Evolutionary conservation across 2,329 filamentous ascomycete genomes (phyloP), one percentile per base, ranked within the genome.

Genomic region (Ophiostoma perfectum): DNA sequence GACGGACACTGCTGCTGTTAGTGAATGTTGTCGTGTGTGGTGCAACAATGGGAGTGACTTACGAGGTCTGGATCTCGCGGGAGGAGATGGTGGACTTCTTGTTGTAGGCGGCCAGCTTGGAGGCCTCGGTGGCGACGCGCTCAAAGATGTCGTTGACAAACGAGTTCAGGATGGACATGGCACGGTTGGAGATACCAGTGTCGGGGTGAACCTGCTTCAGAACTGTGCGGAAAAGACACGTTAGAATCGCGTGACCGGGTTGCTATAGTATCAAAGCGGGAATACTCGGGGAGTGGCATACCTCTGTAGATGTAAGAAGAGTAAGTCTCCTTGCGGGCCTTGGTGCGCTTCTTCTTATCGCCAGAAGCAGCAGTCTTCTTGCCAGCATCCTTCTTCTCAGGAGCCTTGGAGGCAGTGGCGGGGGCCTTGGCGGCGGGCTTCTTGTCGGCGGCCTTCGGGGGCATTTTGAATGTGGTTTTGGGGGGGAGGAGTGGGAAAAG

Each of bases 41-140:
- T 8, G 11, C 27, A 27, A 27, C 27, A 27, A 27, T n/a, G 12
- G 6, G 18, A 45, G 16, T 1, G 42, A 82, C 86, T 74, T 81
- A 88, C 81, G 95, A 97, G 76, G 95, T 99, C 88, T 99, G 95
- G 79, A 99, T 99, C 85, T 99, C 95, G 78, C 95, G 91, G 75
- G 95, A 98, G 67, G 94, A 98, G 83, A 99, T 99, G 80, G 95
- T 99, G 66, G 94, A 98, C 88, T 99, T 99, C 91, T 98, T 99
- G 90, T 99, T 99, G 88, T 99, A 99, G 73, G 95, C 95, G 75
- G 95, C 95, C 71, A 99, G 90, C 90, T 99, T 99, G 80, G 92
- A 97, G 66, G 95, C 95, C 84, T 99, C 95, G 70, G 95, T 97
- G 73, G 95, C 95, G 75, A 99, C 94, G 76, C 95, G 93, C 90